Base-by-base conservation (phyloP, 768 basidiomycete genomes). In the Lentinus brumalis region DNA sequence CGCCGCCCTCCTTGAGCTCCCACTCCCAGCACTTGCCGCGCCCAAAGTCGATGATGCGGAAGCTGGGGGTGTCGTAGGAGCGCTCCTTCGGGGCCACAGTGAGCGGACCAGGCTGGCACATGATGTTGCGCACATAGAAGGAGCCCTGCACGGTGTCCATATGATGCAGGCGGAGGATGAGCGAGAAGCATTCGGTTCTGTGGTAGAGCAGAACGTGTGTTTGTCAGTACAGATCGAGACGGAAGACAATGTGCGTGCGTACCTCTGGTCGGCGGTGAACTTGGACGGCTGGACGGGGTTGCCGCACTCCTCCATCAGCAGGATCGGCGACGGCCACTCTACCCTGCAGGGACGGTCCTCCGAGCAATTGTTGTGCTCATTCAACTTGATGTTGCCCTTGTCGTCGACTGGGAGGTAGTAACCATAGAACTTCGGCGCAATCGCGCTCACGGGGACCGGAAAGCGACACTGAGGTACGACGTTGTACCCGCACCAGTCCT, bases 391-490 rank as follows among this genome's bases (percentile, higher is more conserved):
- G 8, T 51, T 18, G 9, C 53, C 60, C 11, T 57, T 39, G 15
- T 71, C 64, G 2, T 53, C 47, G 1, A 63, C 59, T 0, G 46
- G 46, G 18, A 65, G 67, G 63, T 87, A 88, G 70, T 83, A 85
- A 1, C 88, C 86, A 64, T 84, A 88, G 70, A 81, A 88, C 68
- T 86, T 85, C 0, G 87, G 86, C 3, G 84, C 81, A 50, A 87
- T 50, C 0, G 87, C 78, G 7, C 76, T 73, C 4, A 82, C 73
- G 3, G 83, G 82, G 0, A 80, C 77, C 0, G 84, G 79, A 62
- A 77, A 66, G 32, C 71, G 70, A 5, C 83, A 59, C 3, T 81
- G 81, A 11, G 64, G 63, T 1, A 81, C 65, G 42, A 82, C 54
- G 57, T 83, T 81, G 60, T 75, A 78, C 4, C 85, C 84, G 60